These are phyloP conservation scores for Cardiosporidium cionae DNA, from an alignment of 169 alveolate species.

Conservation along the genomic window DNA sequence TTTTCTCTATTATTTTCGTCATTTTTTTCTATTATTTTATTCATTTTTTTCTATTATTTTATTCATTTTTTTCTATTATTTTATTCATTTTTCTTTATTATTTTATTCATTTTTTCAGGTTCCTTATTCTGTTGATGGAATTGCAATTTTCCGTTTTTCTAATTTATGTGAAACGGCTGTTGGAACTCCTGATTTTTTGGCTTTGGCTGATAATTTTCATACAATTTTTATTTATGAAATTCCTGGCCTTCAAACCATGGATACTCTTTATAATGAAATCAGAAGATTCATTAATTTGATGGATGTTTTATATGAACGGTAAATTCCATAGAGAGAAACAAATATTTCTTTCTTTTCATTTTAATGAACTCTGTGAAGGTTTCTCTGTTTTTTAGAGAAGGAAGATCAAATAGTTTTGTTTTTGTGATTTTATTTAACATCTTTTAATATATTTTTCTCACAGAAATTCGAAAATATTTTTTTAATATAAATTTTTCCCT, in stretches of 20 bases:
- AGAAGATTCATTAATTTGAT: conserved; percentile 23
- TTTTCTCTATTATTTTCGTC: no score
- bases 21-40: no score
- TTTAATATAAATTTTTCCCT: neutral
- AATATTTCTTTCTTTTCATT: neutral
- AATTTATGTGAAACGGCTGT: conserved; percentile 5
- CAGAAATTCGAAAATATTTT: neutral
- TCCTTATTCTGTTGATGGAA: neutral
- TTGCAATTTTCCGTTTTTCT: conserved; percentile 5
- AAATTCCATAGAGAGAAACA: neutral
- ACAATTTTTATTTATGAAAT: conserved; percentile 1
- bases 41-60: no score
- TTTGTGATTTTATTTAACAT: neutral
- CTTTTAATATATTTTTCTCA: neutral
- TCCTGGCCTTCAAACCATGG: conserved; percentile 4
- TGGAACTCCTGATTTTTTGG: conserved; percentile 20
- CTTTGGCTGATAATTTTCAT: conserved; percentile 4
- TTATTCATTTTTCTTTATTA: no score
- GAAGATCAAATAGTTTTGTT: neutral
- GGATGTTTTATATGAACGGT: conserved; percentile 28
- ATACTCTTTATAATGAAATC: conserved; percentile 8
- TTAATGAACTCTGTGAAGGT: neutral
- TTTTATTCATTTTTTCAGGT: conserved; percentile 17
- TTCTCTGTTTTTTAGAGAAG: neutral
- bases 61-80: no score